Conservation (phyloP, 768 basidiomycete genomes). For the Termitomyces sp. region DNA sequence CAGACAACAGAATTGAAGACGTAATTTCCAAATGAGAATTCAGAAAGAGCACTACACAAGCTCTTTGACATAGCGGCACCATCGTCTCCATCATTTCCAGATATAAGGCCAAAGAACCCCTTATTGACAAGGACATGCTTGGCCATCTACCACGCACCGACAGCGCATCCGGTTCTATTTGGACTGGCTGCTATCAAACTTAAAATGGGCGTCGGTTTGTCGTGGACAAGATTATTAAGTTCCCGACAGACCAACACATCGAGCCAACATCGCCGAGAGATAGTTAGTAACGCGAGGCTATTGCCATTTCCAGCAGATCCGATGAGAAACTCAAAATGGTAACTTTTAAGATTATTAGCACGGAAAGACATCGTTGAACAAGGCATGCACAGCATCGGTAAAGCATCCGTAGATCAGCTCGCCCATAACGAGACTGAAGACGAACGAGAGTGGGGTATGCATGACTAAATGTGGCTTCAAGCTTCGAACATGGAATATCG, state of each 20-base stretch:
- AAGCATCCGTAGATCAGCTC: no score
- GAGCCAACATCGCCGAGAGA: no score
- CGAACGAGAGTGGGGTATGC: slow-evolving; percentile 53
- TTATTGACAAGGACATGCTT: not conserved
- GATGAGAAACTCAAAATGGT: no score
- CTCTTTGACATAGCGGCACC: not conserved
- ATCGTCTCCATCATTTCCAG: not conserved
- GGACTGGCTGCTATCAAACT: not conserved
- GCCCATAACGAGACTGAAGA: slow-evolving; percentile 53
- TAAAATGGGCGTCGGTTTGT: no score
- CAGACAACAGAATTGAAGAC: no score
- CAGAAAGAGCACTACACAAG: not conserved
- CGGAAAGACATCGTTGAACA: not conserved
- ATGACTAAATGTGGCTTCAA: no score
- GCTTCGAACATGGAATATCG: no score
- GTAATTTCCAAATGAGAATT: not conserved
- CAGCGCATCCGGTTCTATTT: not conserved
- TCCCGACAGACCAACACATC: no score
- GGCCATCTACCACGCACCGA: no score
- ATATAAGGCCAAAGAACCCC: not conserved
- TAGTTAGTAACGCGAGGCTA: not conserved
- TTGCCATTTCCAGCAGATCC: not conserved
- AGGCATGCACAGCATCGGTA: slow-evolving; percentile 15
- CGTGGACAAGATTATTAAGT: no score
- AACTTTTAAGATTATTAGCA: no score